phyloP scores from a whole-genome alignment of 257 asterid genomes.

The Ehretia macrophylla region DNA sequence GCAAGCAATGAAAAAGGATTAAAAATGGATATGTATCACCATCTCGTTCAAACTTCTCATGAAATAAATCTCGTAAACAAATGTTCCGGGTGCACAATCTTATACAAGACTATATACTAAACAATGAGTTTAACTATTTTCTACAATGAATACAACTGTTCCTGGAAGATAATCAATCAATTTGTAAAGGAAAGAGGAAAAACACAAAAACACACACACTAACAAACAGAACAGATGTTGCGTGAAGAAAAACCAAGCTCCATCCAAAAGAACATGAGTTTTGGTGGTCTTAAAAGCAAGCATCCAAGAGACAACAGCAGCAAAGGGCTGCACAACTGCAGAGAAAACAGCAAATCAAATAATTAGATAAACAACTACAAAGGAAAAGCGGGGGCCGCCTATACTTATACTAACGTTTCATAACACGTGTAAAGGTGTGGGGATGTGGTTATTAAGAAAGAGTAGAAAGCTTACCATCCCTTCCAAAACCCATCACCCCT shows the following conservation, averaged over 20 bases:
- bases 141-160: background rate
- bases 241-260: background rate
- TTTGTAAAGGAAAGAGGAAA: no score
- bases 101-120: background rate
- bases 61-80: background rate
- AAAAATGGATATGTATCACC: no score
- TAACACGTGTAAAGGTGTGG: no score
- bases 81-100: background rate
- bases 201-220: background rate
- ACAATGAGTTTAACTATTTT: background rate
- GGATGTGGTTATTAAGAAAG: no score
- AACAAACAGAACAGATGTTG: background rate
- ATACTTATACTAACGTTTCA: no score
- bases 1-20: no score
- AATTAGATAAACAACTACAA: no score
- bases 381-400: no score
- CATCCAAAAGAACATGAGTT: background rate
- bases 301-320: background rate
- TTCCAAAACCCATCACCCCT: background rate
- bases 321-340: background rate
- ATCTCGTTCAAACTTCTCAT: no score
- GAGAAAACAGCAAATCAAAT: background rate
- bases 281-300: background rate
- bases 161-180: background rate
- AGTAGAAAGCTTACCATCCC: background rate